Evolutionary conservation across 805 yeast species (phyloP), one percentile per base, ranked within the genome.

Genomic region (Ogataea pignaliae): DNA sequence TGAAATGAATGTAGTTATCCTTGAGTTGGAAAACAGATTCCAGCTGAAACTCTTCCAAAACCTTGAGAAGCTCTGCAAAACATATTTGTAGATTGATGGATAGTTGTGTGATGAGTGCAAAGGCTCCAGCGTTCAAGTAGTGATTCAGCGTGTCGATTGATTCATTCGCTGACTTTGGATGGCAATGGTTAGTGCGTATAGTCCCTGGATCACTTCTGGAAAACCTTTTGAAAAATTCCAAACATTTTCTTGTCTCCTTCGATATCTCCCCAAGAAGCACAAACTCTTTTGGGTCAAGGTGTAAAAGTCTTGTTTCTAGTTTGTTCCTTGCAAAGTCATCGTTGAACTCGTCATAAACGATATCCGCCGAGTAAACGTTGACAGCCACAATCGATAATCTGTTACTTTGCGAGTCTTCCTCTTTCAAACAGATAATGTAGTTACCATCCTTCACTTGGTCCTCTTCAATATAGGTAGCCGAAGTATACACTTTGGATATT

Each of bases 211-310:
- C 30, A 16, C 18, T 32, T 14, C 36, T 35, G 8, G 37, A 33
- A 13, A 37, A 30, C 29, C 39, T 16, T 17, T 45, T 47, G 40
- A 59, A 59, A n/a, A 43, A 29, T 2, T 51, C 50, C 1, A 60
- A 35, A 42, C 57, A 54, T n/a, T 47, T 50, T 33, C 46, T 44
- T 3, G 75, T 65, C 42, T 61, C 68, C 9, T 57, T 52, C 2
- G 76, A 57, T 12, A 70, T 39, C 9, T 57, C 54, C 14, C 79
- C 73, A 8, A 78, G 55, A 11, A 75, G 53, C 1, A 89, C 48
- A 11, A 87, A 72, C 60, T 91, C 98, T 34, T 81, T 75, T 0
- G 98, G 97, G 35, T 78, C 78, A 46, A 90, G 64, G 60, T 87
- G 88, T 37, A 77, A 65, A 8, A 88, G 60, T 42, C 98, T 65